Conservation (phyloP, 306 rosid genomes). For the Castanopsis chinensis region DNA sequence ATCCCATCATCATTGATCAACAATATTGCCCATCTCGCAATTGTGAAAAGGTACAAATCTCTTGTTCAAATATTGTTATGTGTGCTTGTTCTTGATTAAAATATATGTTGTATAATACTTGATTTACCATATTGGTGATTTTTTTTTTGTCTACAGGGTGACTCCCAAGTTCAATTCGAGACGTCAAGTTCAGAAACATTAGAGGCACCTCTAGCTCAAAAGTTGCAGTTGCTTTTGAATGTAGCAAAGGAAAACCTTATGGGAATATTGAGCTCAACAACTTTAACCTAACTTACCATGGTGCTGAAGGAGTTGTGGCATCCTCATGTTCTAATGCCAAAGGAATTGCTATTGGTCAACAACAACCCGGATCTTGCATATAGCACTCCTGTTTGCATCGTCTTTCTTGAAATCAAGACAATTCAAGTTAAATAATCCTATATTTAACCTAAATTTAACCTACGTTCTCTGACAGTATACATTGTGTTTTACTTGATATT, state of each 20-base stretch:
- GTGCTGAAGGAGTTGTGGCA: background rate
- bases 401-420: background rate
- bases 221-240: slow-evolving; percentile 1
- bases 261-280: slow-evolving; percentile 1
- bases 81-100: no score
- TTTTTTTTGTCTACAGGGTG: background rate
- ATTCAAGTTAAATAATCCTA: background rate
- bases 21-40: slow-evolving; percentile 24
- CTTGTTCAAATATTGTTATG: background rate
- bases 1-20: slow-evolving; percentile 44
- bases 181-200: slow-evolving; percentile 21
- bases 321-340: slow-evolving; percentile 12
- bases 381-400: background rate
- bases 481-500: no score
- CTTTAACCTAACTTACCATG: background rate
- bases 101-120: background rate
- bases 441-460: background rate
- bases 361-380: slow-evolving; percentile 9
- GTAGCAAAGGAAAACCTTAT: slow-evolving; percentile 31
- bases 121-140: background rate
- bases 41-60: slow-evolving; percentile 16
- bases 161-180: slow-evolving; percentile 15
- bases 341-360: slow-evolving; percentile 14
- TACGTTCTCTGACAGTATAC: no score
- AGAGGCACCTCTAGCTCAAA: slow-evolving; percentile 24